Evolutionary conservation across 1,139 yeast species (phyloP).

Genomic region (Debaryomyces psychrophilus): DNA sequence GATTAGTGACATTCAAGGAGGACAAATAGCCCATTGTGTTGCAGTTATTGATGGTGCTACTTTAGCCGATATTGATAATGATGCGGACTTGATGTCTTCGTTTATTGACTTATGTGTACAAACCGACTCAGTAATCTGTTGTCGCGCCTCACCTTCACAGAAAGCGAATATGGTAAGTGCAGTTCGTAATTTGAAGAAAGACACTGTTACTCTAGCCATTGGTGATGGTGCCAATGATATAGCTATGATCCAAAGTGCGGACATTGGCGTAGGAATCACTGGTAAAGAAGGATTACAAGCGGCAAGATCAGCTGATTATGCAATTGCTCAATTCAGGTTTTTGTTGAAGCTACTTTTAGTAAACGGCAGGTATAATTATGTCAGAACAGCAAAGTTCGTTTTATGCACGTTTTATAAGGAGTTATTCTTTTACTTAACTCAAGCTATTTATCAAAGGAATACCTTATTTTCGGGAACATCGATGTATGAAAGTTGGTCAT

Average conservation of each 20-base stretch:
- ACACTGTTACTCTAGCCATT: slow-evolving; percentile 85
- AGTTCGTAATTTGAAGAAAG: slow-evolving; percentile 66
- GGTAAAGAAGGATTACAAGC: slow-evolving; percentile 98
- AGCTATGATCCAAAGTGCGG: slow-evolving; percentile 99
- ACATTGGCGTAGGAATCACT: slow-evolving; percentile 95
- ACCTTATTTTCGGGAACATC: slow-evolving; percentile 93
- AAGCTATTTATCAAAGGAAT: slow-evolving; percentile 82
- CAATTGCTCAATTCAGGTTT: slow-evolving; percentile 92
- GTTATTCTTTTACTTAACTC: slow-evolving; percentile 83
- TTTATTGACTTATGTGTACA: slow-evolving; percentile 84
- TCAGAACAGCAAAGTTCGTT: slow-evolving; percentile 89
- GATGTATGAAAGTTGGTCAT: slow-evolving; percentile 91
- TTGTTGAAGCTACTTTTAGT: slow-evolving; percentile 80
- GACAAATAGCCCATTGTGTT: slow-evolving; percentile 88
- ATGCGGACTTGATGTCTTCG: slow-evolving; percentile 67
- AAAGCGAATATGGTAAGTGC: slow-evolving; percentile 86
- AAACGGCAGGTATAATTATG: slow-evolving; percentile 94
- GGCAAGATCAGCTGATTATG: slow-evolving; percentile 91
- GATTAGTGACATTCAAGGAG: slow-evolving; percentile 61
- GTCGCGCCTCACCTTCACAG: slow-evolving; percentile 97
- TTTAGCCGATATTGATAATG: slow-evolving; percentile 68
- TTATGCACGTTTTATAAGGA: slow-evolving; percentile 95
- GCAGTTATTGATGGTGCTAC: slow-evolving; percentile 93
- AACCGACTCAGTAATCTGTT: slow-evolving; percentile 89
- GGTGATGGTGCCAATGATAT: slow-evolving; percentile 99